Conservation (phyloP, 768 basidiomycete species). For the Kwoniella sp. region DNA sequence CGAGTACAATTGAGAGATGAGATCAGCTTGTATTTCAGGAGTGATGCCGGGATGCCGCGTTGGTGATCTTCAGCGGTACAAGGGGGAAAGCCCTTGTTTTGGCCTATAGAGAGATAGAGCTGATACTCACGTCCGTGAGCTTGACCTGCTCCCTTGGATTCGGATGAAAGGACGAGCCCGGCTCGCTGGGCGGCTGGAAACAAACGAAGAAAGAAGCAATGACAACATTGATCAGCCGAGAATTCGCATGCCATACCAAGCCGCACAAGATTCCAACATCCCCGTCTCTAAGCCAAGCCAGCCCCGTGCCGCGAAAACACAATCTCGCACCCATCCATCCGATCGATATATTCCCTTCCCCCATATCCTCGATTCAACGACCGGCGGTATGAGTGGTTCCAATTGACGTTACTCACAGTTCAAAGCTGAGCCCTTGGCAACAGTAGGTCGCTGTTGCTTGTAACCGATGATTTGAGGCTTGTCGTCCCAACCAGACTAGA, state of each 20-base stretch:
- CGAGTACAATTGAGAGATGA: not conserved
- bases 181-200: conserved; percentile 12
- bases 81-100: not conserved
- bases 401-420: conserved; percentile 13
- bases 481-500: conserved; percentile 32
- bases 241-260: too few relatives aligned
- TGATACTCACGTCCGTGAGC: conserved; percentile 49
- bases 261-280: too few relatives aligned
- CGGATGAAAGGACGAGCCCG: conserved; percentile 21
- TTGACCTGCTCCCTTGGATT: conserved; percentile 42
- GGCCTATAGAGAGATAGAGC: not conserved
- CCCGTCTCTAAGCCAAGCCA: too few relatives aligned
- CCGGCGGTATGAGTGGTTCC: too few relatives aligned
- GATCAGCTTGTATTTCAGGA: not conserved
- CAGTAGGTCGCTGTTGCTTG: conserved; percentile 24
- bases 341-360: too few relatives aligned
- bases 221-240: too few relatives aligned
- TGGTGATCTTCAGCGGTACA: too few relatives aligned
- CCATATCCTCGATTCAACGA: too few relatives aligned
- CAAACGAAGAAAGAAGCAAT: too few relatives aligned
- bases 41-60: too few relatives aligned
- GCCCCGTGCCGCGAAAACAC: too few relatives aligned
- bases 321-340: too few relatives aligned
- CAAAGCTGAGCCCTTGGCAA: conserved; percentile 26
- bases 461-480: conserved; percentile 28